A percentile compares a stretch with the other conserved stretches of the same genome.
Evolutionary conservation across 805 yeast species (phyloP).

Genomic region (Yarrowia divulgata): DNA sequence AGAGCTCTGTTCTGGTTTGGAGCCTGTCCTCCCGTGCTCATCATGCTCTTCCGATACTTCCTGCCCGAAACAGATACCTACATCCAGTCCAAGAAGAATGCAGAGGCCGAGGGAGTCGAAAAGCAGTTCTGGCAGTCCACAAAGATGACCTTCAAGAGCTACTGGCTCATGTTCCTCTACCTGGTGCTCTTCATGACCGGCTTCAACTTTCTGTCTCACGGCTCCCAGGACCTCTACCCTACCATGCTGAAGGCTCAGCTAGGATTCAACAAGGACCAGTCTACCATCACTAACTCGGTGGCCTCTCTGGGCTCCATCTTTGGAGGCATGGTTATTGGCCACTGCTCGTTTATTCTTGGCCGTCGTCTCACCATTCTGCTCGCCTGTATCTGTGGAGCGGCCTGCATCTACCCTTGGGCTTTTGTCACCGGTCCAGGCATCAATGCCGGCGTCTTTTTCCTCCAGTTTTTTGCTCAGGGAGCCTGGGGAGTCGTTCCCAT

Average conservation of each 20-base stretch:
- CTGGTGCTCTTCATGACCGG: conserved; percentile 68
- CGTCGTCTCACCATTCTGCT: conserved; percentile 63
- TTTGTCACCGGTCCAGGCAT: conserved; percentile 57
- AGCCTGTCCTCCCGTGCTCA: conserved; percentile 67
- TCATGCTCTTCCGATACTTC: conserved; percentile 63
- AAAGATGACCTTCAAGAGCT: conserved; percentile 50
- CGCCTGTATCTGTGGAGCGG: conserved; percentile 64
- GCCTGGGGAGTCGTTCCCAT: conserved; percentile 78
- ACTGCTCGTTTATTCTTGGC: conserved; percentile 63
- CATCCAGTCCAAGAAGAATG: conserved; percentile 44
- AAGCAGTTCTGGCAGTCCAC: conserved; percentile 10
- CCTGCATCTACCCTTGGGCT: conserved; percentile 69
- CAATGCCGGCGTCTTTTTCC: conserved; percentile 67
- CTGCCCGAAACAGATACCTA: conserved; percentile 69
- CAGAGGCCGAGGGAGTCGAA: conserved; percentile 27
- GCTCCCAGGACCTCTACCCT: conserved; percentile 76
- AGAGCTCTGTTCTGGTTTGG: conserved; percentile 76
- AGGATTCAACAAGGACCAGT: conserved; percentile 54
- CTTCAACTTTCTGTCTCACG: conserved; percentile 74
- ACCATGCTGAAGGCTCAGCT: conserved; percentile 65
- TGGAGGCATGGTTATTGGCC: conserved; percentile 70
- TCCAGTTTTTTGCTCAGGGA: conserved; percentile 68
- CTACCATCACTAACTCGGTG: conserved; percentile 67
- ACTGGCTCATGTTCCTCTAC: conserved; percentile 68
- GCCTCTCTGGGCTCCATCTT: conserved; percentile 71